Evolutionary conservation across 257 asterid genomes (phyloP).

Genomic region (Primulina tabacum): DNA sequence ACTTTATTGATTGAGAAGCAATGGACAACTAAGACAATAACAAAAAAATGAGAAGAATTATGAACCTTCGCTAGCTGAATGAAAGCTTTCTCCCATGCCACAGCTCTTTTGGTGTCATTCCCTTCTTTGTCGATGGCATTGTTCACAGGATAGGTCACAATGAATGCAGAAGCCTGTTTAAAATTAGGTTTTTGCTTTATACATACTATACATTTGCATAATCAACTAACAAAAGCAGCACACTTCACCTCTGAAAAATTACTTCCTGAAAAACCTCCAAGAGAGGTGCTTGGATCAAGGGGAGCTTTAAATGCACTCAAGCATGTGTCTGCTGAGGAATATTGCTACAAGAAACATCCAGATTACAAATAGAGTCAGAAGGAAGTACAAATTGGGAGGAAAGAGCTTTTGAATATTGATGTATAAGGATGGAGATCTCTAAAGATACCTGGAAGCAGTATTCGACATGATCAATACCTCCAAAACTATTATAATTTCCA

Average conservation of each 20-base stretch:
- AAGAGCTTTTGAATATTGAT: slow-evolving; percentile 11
- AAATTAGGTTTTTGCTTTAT: slow-evolving; percentile 23
- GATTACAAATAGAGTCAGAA: slow-evolving; percentile 22
- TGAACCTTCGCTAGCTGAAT: slow-evolving; percentile 86
- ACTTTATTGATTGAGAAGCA: no score
- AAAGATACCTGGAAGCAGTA: slow-evolving; percentile 86
- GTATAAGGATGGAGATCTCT: slow-evolving; percentile 19
- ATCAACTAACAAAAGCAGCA: background rate
- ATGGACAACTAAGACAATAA: slow-evolving; percentile 15
- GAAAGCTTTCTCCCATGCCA: slow-evolving; percentile 98
- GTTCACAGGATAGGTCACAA: slow-evolving; percentile 94
- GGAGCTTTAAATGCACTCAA: slow-evolving; percentile 94
- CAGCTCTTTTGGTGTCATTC: slow-evolving; percentile 69
- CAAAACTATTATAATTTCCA: slow-evolving; percentile 56
- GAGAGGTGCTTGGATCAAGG: slow-evolving; percentile 93
- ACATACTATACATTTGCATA: slow-evolving; percentile 14
- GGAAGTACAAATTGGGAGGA: slow-evolving; percentile 3
- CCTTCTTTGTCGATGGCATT: slow-evolving; percentile 78
- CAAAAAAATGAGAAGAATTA: slow-evolving; percentile 13
- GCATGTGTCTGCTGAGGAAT: slow-evolving; percentile 79
- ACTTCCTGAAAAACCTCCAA: slow-evolving; percentile 92
- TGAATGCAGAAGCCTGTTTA: slow-evolving; percentile 90
- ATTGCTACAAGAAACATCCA: slow-evolving; percentile 61
- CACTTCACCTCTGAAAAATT: slow-evolving; percentile 77
- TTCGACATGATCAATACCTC: slow-evolving; percentile 78